Base-by-base conservation (phyloP, 2,329 filamentous ascomycete species). In the Bipolaris bicolor region DNA sequence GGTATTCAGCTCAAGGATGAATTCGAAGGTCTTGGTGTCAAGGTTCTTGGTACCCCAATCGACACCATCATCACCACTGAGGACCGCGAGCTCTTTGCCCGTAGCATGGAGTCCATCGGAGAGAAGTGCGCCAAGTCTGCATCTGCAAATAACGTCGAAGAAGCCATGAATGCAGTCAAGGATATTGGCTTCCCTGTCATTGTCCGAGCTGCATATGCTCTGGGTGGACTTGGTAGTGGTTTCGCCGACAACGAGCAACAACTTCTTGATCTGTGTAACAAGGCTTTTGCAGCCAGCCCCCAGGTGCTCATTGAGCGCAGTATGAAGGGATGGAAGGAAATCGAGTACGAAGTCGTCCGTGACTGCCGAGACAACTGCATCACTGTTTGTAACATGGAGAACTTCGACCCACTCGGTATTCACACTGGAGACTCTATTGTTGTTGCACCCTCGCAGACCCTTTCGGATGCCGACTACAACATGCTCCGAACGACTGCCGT, bases 291-390 rank as follows among this genome's bases (percentile, higher is more conserved):
- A 26, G 93, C 91, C 66, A 97, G 92, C 74, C 95, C 95, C 7
- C 95, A 99, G 76, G 91, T 99, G 7, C 85, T 99, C 53, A 96
- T 99, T 69, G 95, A 99, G 82, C 88, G 91, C 77, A 96, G 92
- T 81, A 98, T 99, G 94, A 98, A 98, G 82, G 95, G 95, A 58
- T 99, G 95, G 95, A 99, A 99, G 79, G 95, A 99, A 79, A 96
- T 98, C 62, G 95, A 99, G 78, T 99, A 98, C 74, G 95, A 99
- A 78, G 95, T 98, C 61, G 95, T 99, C 39, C 90, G 95, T 71
- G 95, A 98, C 81, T 90, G 88, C 55, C 88, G 92, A 69, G 93
- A 99, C 81, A 98, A 98, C 84, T 99, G 95, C 77, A 98, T 99
- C 76, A 99, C 95, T 6, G 95, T 99, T 61, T 99, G 95, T 79